These are phyloP conservation scores for Sicyos baderoa DNA, from an alignment of 306 rosid species.

Conservation along the genomic window DNA sequence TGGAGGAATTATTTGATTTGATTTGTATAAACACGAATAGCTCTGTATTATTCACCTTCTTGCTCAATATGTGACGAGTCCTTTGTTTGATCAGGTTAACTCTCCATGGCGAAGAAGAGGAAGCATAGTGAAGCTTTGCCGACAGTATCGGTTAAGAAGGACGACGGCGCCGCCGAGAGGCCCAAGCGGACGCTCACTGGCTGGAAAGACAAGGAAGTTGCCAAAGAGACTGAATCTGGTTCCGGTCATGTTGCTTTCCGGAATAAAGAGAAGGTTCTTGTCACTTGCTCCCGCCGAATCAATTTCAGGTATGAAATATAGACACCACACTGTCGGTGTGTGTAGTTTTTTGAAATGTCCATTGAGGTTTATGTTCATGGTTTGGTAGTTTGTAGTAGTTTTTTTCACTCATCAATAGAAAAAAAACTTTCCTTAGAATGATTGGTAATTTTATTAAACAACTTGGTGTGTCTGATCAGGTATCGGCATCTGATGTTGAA, in stretches of 20 bases:
- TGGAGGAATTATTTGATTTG: too few relatives aligned
- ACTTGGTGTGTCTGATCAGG: slow-evolving; percentile 28
- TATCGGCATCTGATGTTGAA: slow-evolving; percentile 96
- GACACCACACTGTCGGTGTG: background rate
- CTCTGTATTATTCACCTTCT: too few relatives aligned
- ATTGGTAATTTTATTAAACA: background rate
- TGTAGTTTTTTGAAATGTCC: slow-evolving; percentile 5
- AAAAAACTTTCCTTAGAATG: background rate
- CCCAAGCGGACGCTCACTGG: slow-evolving; percentile 68
- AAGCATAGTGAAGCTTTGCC: slow-evolving; percentile 49
- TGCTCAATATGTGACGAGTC: too few relatives aligned
- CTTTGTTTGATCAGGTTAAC: background rate
- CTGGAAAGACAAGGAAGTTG: slow-evolving; percentile 57
- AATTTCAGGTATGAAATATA: slow-evolving; percentile 43
- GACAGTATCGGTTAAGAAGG: slow-evolving; percentile 34
- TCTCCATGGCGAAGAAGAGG: slow-evolving; percentile 76
- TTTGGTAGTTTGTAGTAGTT: background rate
- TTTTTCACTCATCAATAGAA: background rate
- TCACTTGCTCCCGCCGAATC: slow-evolving; percentile 92
- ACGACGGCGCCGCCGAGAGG: slow-evolving; percentile 59
- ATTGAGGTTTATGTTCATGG: background rate
- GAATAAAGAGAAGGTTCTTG: slow-evolving; percentile 85
- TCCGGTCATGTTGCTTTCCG: slow-evolving; percentile 33
- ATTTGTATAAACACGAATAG: too few relatives aligned
- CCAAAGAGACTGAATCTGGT: slow-evolving; percentile 22